These are phyloP conservation scores for Immersiporthe knoxdaviesiana DNA, from an alignment of 2,329 filamentous ascomycete species.

Conservation along the genomic window DNA sequence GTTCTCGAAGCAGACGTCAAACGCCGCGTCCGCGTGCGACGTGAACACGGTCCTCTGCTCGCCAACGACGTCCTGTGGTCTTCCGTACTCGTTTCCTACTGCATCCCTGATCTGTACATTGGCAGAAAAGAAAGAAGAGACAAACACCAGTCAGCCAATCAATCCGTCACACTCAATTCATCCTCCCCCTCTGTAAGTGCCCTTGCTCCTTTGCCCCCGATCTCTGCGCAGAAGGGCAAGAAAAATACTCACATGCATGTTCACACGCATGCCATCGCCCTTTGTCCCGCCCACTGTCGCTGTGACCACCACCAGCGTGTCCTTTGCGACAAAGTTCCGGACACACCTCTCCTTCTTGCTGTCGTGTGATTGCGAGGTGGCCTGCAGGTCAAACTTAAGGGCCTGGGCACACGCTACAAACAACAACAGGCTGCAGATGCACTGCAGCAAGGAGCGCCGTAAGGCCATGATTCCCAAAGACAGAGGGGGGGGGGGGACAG, in stretches of 20 bases:
- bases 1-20: conserved; percentile 97
- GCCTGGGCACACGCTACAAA: conserved; percentile 62
- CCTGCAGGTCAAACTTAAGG: conserved; percentile 91
- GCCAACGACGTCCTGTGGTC: conserved; percentile 86
- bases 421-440: conserved; percentile 61
- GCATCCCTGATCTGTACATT: conserved; percentile 81
- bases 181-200: neutral
- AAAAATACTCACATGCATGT: conserved; percentile 76
- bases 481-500: too few species aligned
- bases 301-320: conserved; percentile 94
- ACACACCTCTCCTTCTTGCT: conserved; percentile 83
- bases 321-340: conserved; percentile 90
- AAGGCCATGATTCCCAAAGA: conserved; percentile 49
- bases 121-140: neutral
- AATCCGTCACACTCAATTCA: neutral
- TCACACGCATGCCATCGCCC: conserved; percentile 90
- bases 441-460: conserved; percentile 57
- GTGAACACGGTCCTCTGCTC: conserved; percentile 95
- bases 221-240: neutral
- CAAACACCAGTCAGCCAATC: neutral
- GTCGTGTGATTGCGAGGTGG: conserved; percentile 61
- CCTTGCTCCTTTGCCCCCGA: neutral
- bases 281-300: conserved; percentile 82
- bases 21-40: conserved; percentile 85
- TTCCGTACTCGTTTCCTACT: conserved; percentile 93